Conservation (phyloP, 495 filamentous ascomycete species). For the Penicillium desertorum region DNA sequence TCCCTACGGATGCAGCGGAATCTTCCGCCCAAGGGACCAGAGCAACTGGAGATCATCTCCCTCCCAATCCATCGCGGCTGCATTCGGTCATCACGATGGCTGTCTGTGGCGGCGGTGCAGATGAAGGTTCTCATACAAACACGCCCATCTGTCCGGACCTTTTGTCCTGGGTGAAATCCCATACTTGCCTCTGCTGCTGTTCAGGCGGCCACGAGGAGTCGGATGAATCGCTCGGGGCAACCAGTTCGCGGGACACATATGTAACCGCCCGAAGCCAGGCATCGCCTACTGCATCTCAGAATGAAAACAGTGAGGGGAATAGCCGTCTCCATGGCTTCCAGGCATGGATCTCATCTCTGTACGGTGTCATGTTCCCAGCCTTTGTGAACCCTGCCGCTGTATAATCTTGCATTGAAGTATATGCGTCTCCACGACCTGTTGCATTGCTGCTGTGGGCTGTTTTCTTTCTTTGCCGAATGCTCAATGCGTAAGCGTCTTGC, state of each 20-base stretch:
- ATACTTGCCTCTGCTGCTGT: constrained; percentile 25
- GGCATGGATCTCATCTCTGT: constrained; percentile 9
- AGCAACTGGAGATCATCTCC: not conserved
- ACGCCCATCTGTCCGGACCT: constrained; percentile 2
- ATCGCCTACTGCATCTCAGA: constrained; percentile 11
- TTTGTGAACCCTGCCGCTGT: not conserved
- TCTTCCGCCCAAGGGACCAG: not conserved
- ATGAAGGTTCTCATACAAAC: not conserved
- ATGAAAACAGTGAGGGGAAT: not conserved
- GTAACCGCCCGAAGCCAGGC: constrained; percentile 29
- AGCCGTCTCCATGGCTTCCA: not conserved
- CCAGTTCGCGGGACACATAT: constrained; percentile 31
- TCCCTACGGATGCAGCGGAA: not conserved
- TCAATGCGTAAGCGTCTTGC: not conserved
- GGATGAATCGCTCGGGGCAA: constrained; percentile 14
- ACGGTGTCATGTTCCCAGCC: constrained; percentile 6
- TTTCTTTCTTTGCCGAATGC: not conserved
- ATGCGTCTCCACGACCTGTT: not conserved
- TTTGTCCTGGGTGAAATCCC: constrained; percentile 15
- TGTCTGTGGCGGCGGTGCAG: not conserved
- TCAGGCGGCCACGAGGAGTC: constrained; percentile 6
- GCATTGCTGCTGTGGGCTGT: not conserved
- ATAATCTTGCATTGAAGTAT: not conserved
- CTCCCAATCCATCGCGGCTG: constrained; percentile 5
- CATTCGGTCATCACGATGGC: constrained; percentile 4